Conservation (phyloP, 1,139 yeast genomes). For the Taphrina confusa region DNA sequence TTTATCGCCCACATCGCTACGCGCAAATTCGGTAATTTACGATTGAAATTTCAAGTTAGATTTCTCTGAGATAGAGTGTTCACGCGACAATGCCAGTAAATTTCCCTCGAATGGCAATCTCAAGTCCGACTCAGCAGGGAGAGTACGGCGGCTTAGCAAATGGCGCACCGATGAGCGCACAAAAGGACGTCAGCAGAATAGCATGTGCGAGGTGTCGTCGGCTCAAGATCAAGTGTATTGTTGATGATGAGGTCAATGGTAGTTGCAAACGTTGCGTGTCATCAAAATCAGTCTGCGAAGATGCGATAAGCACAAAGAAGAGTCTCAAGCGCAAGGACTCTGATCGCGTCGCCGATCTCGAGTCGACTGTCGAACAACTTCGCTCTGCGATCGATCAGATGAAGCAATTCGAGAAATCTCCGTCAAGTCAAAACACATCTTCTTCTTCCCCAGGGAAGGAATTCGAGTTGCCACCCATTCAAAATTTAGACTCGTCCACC, state of each 20-base stretch:
- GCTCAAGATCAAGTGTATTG: conserved; percentile 7
- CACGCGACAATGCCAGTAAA: too few species aligned
- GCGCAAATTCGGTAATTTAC: too few species aligned
- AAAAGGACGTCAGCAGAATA: neutral
- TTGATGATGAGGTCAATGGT: neutral
- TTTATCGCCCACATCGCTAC: too few species aligned
- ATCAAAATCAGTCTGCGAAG: conserved; percentile 5
- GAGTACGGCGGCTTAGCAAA: too few species aligned
- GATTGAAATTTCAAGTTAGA: too few species aligned
- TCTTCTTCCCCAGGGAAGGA: neutral
- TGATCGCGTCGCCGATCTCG: conserved; percentile 12
- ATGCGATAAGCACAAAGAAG: conserved; percentile 5
- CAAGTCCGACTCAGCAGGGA: too few species aligned
- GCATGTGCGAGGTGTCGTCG: conserved; percentile 17
- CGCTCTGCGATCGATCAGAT: conserved; percentile 4
- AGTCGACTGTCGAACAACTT: conserved; percentile 6
- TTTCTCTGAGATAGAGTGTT: too few species aligned
- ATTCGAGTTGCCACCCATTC: conserved; percentile 3
- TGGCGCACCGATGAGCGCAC: too few species aligned
- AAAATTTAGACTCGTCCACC: neutral
- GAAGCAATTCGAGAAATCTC: neutral
- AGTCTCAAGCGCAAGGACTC: neutral
- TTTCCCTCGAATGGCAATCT: too few species aligned
- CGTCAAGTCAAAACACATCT: neutral
- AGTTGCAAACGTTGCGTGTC: conserved; percentile 5